A percentile compares a stretch with the other conserved stretches of the same genome.
Conservation (phyloP, 225 moss, liverwort and hornwort genomes). For the Physcomitrium patens region DNA sequence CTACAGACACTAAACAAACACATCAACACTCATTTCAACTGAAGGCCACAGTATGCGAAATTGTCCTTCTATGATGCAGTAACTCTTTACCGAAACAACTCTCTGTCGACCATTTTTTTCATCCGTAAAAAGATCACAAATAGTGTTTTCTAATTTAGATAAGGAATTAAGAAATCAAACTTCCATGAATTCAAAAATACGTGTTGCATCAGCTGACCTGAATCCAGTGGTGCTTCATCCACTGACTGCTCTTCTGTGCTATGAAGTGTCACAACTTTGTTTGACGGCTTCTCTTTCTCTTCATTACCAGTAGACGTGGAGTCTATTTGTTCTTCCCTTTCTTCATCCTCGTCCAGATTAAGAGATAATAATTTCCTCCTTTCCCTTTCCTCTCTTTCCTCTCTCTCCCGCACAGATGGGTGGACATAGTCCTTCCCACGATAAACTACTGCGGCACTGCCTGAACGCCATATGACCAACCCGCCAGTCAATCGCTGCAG, state of each 20-base stretch:
- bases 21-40: slow-evolving; percentile 27
- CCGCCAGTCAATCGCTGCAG: slow-evolving; percentile 89
- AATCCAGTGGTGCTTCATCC: slow-evolving; percentile 28
- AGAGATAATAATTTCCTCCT: slow-evolving; percentile 35
- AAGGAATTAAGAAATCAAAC: not conserved
- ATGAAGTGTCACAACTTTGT: slow-evolving; percentile 26
- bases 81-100: slow-evolving; percentile 6
- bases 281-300: slow-evolving; percentile 24
- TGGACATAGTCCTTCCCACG: slow-evolving; percentile 94
- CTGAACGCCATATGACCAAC: slow-evolving; percentile 92
- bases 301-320: slow-evolving; percentile 10
- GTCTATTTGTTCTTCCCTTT: slow-evolving; percentile 28
- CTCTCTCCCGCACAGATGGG: slow-evolving; percentile 51
- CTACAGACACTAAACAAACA: slow-evolving; percentile 29
- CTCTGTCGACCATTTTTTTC: not conserved
- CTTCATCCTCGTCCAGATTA: slow-evolving; percentile 44
- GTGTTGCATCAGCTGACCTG: slow-evolving; percentile 42
- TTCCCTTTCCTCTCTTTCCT: slow-evolving; percentile 37
- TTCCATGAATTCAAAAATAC: not conserved
- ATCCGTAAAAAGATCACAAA: too few relatives aligned
- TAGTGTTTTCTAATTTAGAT: too few relatives aligned
- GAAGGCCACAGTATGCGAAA: slow-evolving; percentile 8
- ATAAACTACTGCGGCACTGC: slow-evolving; percentile 86
- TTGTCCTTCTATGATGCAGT: not conserved
- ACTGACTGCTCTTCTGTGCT: slow-evolving; percentile 20